A percentile compares a stretch with the other conserved stretches of the same genome.
phyloP scores from a whole-genome alignment of 176 grass and related monocot genomes.

The Musa schizocarpa region DNA sequence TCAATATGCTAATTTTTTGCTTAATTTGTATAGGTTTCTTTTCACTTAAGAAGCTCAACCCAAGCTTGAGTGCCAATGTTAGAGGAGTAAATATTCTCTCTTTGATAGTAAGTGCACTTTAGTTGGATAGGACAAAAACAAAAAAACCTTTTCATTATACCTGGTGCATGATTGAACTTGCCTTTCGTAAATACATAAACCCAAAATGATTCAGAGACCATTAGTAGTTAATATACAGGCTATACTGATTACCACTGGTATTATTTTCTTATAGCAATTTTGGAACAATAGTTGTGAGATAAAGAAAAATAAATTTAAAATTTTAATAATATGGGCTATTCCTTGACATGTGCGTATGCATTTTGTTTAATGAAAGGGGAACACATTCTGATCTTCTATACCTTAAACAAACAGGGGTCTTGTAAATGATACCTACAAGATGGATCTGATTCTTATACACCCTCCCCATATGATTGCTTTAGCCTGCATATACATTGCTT shows the following conservation, averaged over 20 bases:
- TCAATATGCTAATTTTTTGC: not conserved
- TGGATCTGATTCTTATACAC: conserved; percentile 89
- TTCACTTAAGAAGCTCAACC: not conserved
- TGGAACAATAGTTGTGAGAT: not conserved
- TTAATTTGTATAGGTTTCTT: not conserved
- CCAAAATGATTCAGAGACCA: not conserved
- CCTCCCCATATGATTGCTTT: conserved; percentile 96
- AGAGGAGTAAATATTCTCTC: not conserved
- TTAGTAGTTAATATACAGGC: not conserved
- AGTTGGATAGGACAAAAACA: not conserved
- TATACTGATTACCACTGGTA: not conserved
- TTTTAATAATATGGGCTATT: not conserved
- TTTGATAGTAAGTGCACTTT: too few relatives aligned
- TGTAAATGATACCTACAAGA: conserved; percentile 94
- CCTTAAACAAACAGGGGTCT: conserved; percentile 56
- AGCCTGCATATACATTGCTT: conserved; percentile 91
- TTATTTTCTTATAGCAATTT: too few relatives aligned
- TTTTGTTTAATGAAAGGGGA: not conserved
- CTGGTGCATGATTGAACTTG: not conserved
- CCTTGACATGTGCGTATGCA: conserved; percentile 2
- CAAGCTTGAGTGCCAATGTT: not conserved
- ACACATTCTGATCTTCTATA: not conserved
- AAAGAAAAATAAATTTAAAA: not conserved
- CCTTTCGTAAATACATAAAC: not conserved
- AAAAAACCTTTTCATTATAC: not conserved